Percentiles rank a stretch among this genome's conserved stretches.
Evolutionary conservation across 2,329 filamentous ascomycete genomes (phyloP).

Genomic region (Alternaria novae-zelandiae): DNA sequence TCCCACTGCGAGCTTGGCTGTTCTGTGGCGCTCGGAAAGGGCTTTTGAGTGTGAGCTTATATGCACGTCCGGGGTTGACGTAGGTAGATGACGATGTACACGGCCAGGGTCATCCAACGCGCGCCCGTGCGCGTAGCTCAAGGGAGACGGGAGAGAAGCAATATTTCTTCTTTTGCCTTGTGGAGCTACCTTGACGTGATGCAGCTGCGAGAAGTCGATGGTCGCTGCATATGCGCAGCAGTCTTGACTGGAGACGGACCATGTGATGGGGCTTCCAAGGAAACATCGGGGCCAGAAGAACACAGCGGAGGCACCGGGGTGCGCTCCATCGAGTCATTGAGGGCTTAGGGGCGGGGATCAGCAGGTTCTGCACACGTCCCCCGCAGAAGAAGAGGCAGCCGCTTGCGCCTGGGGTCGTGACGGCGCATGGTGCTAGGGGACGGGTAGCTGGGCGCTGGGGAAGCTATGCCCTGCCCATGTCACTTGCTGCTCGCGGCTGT

Average conservation of each 20-base stretch:
- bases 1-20: constrained; percentile 2
- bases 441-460: constrained; percentile 21
- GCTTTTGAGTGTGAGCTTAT: constrained; percentile 39
- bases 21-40: constrained; percentile 32
- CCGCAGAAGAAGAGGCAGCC: constrained; percentile 18
- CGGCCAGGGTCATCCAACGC: background rate
- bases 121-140: constrained; percentile 8
- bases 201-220: constrained; percentile 8
- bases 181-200: constrained; percentile 17
- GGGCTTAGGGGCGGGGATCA: constrained; percentile 25
- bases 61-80: constrained; percentile 25
- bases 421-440: constrained; percentile 18
- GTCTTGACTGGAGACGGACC: background rate
- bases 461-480: constrained; percentile 10
- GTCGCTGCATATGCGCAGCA: background rate
- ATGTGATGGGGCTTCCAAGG: background rate
- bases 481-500: constrained; percentile 3
- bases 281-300: constrained; percentile 1
- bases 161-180: background rate
- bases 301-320: constrained; percentile 20
- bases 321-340: constrained; percentile 22
- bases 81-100: constrained; percentile 39
- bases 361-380: constrained; percentile 24
- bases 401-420: constrained; percentile 17
- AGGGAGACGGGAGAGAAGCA: constrained; percentile 13